Base-by-base conservation (phyloP, 2,329 filamentous ascomycete genomes). In the Paraphaeosphaeria sporulosa region DNA sequence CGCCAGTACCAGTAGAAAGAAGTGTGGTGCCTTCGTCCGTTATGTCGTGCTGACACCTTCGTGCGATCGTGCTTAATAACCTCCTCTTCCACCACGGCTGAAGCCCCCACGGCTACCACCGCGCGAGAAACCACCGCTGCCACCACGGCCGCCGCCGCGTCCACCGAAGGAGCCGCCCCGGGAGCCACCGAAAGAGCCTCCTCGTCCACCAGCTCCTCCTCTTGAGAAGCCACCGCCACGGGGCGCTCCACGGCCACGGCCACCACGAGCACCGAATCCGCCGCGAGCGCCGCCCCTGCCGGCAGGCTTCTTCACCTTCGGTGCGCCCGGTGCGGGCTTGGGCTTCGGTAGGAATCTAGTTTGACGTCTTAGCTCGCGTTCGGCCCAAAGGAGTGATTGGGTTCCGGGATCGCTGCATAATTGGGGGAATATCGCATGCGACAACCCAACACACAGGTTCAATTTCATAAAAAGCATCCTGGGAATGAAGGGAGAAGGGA, bases 271-370 rank as follows among this genome's bases (percentile, higher is more conserved):
- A 15, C 51, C 49, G 13, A 43, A 38, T 19, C 77, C 64, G 52
- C 72, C 69, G 53, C 74, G 71, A 47, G 72, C 76, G 66, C 89
- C 90, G 70, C 89, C 89, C 51, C 81, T 27, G 19, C 90, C 90
- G 68, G 88, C 89, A 48, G 87, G 86, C 72, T 87, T 87, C 81
- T 90, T 90, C 59, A 89, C 84, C 82, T 91, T 92, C 76, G 81
- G 79, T 63, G 89, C 87, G 74, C 90, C 90, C 72, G 84, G 85
- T 61, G 82, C 82, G 53, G 86, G 83, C 85, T 97, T 97, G 57
- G 94, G 94, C 85, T 94, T 97, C 66, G 95, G 95, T 61, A 98
- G 84, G 86, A 99, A 99, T 72, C 86, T 87, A 25, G n/a, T 43
- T 38, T 59, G 66, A 76, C n/a, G 70, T 57, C 58, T 55, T 55